Conservation (phyloP, 208 protist species). For the Wallacemonas sp. region DNA sequence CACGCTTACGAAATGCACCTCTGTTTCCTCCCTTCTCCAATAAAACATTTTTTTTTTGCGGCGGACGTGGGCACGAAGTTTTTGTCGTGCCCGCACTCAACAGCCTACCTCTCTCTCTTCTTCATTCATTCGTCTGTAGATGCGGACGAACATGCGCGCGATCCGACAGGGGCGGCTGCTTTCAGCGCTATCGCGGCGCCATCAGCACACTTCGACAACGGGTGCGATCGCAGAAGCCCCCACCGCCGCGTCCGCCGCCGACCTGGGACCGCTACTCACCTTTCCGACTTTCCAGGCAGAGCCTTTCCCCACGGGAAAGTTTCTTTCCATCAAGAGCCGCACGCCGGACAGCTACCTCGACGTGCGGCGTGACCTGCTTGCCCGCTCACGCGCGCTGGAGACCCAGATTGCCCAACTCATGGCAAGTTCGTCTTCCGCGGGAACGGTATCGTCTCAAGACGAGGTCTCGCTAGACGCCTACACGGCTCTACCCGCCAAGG, state of each 20-base stretch:
- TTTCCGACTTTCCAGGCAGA: slow-evolving; percentile 48
- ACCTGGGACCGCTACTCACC: neutral
- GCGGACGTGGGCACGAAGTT: too few relatives aligned
- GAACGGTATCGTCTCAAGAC: neutral
- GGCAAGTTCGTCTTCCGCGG: neutral
- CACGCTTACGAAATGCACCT: too few relatives aligned
- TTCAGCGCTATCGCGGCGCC: neutral
- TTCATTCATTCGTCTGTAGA: too few relatives aligned
- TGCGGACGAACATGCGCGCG: slow-evolving; percentile 2
- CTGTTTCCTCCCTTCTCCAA: too few relatives aligned
- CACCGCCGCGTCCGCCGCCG: neutral
- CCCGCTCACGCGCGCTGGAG: slow-evolving; percentile 10
- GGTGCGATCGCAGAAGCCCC: neutral
- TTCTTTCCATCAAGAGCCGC: slow-evolving; percentile 74
- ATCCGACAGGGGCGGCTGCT: neutral
- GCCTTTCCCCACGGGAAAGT: slow-evolving; percentile 65
- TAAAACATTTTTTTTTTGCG: too few relatives aligned
- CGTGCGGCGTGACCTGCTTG: slow-evolving; percentile 31
- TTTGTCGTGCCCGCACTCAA: too few relatives aligned
- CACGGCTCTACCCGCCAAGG: slow-evolving; percentile 27
- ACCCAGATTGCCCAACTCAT: neutral
- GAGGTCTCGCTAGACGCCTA: neutral
- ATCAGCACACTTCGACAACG: too few relatives aligned
- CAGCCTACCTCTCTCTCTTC: too few relatives aligned
- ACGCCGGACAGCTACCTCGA: slow-evolving; percentile 47